Percentiles rank a stretch among this genome's conserved stretches.
These are phyloP conservation scores for Neofusicoccum parvum DNA, from an alignment of 2,329 filamentous ascomycete genomes.

Conservation along the genomic window DNA sequence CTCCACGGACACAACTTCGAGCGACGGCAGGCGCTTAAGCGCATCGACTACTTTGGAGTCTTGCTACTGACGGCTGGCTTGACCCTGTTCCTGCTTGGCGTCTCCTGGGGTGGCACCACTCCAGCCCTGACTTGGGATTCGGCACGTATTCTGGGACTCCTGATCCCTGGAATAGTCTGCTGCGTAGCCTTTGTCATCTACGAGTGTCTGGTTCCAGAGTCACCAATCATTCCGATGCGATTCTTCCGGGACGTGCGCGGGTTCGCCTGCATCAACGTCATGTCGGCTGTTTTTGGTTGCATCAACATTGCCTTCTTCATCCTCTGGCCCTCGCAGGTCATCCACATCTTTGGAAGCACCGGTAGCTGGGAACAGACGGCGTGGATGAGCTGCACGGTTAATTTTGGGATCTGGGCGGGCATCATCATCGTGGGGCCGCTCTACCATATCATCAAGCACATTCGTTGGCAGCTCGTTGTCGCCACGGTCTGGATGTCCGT, in stretches of 20 bases:
- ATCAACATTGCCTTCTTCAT: conserved; percentile 34
- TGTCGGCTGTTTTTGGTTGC: conserved; percentile 30
- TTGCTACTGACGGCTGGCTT: conserved; percentile 48
- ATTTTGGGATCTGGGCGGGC: conserved; percentile 34
- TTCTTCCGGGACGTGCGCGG: conserved; percentile 35
- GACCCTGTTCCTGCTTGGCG: conserved; percentile 47
- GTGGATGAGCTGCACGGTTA: conserved; percentile 32
- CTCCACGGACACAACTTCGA: conserved; percentile 35
- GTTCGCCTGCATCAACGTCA: conserved; percentile 32
- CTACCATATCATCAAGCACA: conserved; percentile 30
- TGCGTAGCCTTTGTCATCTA: conserved; percentile 27
- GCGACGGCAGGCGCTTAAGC: conserved; percentile 30
- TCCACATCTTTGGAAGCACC: conserved; percentile 15
- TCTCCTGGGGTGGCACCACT: conserved; percentile 46
- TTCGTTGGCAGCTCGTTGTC: conserved; percentile 25
- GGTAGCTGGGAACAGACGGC: conserved; percentile 30
- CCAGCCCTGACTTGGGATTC: conserved; percentile 23
- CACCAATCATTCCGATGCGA: conserved; percentile 34
- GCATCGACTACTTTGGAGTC: conserved; percentile 49
- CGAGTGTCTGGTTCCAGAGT: conserved; percentile 30
- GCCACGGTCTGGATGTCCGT: conserved; percentile 26
- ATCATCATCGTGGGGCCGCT: conserved; percentile 31
- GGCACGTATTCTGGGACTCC: conserved; percentile 29
- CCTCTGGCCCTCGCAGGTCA: conserved; percentile 34
- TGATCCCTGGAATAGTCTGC: conserved; percentile 30